These are phyloP conservation scores for Liriodendron chinense DNA, from an alignment of 164 flowering plant species.

Conservation along the genomic window DNA sequence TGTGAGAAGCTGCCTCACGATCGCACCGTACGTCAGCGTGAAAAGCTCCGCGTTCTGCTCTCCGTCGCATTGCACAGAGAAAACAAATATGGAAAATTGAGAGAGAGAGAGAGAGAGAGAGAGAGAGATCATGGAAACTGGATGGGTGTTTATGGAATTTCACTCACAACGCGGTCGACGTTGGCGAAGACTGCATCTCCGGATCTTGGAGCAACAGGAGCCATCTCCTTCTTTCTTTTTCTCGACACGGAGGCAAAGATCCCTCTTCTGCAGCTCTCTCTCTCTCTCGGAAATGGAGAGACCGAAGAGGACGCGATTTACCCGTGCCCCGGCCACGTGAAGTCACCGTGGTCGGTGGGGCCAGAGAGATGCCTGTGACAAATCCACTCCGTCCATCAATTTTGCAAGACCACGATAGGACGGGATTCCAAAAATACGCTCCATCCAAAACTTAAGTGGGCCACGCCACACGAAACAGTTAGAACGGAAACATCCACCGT, in stretches of 20 bases:
- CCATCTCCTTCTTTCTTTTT: conserved; percentile 30
- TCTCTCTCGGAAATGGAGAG: background rate
- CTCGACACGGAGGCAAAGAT: background rate
- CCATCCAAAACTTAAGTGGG: no score
- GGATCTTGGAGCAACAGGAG: conserved; percentile 73
- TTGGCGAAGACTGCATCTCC: conserved; percentile 86
- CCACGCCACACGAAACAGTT: no score
- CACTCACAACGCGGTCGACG: conserved; percentile 62
- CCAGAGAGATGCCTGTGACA: no score
- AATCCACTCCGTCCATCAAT: no score
- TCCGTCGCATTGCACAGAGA: background rate
- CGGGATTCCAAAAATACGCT: no score
- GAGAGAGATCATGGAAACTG: background rate
- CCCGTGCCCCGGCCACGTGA: background rate
- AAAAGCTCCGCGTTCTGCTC: conserved; percentile 89
- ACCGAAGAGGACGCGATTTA: background rate
- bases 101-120: background rate
- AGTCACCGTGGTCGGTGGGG: no score
- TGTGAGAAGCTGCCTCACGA: conserved; percentile 82
- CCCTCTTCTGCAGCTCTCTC: no score
- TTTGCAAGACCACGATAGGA: no score
- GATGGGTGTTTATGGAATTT: background rate
- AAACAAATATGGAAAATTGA: background rate
- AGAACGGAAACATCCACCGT: no score
- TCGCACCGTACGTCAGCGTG: conserved; percentile 88